phyloP scores from a whole-genome alignment of 2,329 filamentous ascomycete genomes.

The Mollisia scopiformis region DNA sequence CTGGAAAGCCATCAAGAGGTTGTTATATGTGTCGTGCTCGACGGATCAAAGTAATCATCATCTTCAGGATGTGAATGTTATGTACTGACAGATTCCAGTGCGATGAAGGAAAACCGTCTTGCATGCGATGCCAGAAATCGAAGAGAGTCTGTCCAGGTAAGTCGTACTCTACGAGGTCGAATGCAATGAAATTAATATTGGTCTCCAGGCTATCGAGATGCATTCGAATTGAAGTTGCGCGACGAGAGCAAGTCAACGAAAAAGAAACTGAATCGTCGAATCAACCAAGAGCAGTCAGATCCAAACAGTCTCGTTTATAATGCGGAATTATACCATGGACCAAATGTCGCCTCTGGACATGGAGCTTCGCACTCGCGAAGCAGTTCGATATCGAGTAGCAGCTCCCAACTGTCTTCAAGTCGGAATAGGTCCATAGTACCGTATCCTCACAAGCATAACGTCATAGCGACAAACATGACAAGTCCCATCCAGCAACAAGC shows the following conservation, averaged over 20 bases:
- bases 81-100: constrained; percentile 47
- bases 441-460: constrained; percentile 2
- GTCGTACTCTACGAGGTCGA: not conserved
- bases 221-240: constrained; percentile 65
- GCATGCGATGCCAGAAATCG: constrained; percentile 65
- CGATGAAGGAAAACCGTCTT: constrained; percentile 66
- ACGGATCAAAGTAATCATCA: constrained; percentile 49
- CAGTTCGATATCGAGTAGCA: constrained; percentile 11
- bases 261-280: constrained; percentile 58
- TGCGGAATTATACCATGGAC: constrained; percentile 1
- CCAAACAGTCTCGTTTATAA: constrained; percentile 13
- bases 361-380: constrained; percentile 9
- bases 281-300: constrained; percentile 46
- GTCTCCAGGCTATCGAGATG: constrained; percentile 63
- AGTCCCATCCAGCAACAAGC: constrained; percentile 57
- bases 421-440: constrained; percentile 40
- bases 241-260: constrained; percentile 70
- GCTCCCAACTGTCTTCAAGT: constrained; percentile 1
- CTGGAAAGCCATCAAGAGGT: constrained; percentile 64
- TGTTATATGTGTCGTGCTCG: constrained; percentile 74
- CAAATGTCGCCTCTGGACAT: constrained; percentile 36
- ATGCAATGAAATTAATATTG: not conserved
- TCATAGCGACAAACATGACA: constrained; percentile 42
- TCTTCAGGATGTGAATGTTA: not conserved
- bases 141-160: constrained; percentile 57